A percentile compares a stretch with the other conserved stretches of the same genome.
Conservation (phyloP, 441 rosid species). For the Euphorbia schlechtendalii region DNA sequence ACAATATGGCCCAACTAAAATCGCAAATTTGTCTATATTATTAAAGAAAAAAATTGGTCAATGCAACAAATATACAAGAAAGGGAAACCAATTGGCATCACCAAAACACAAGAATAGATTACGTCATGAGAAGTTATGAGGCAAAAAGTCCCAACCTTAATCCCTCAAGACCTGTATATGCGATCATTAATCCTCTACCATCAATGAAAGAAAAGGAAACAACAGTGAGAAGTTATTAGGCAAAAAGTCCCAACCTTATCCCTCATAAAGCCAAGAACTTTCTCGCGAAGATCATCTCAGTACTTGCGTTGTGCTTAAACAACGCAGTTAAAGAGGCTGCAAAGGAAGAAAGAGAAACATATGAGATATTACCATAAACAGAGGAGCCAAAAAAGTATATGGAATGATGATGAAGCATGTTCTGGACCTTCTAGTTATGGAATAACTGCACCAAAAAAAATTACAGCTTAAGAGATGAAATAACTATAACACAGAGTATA, state of each 20-base stretch:
- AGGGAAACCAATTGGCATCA: too few relatives aligned
- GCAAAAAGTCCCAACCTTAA: too few relatives aligned
- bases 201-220: slow-evolving; percentile 6
- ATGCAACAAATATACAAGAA: too few relatives aligned
- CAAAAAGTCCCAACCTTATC: slow-evolving; percentile 58
- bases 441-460: background rate
- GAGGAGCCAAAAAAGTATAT: background rate
- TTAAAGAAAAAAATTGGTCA: too few relatives aligned
- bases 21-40: too few relatives aligned
- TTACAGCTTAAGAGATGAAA: slow-evolving; percentile 9
- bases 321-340: slow-evolving; percentile 80
- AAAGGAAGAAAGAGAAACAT: slow-evolving; percentile 13
- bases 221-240: background rate
- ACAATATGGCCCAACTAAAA: too few relatives aligned
- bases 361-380: slow-evolving; percentile 9
- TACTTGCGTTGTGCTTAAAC: slow-evolving; percentile 69
- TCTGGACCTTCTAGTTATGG: background rate
- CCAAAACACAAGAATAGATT: too few relatives aligned
- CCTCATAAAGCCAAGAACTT: slow-evolving; percentile 68
- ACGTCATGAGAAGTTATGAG: too few relatives aligned
- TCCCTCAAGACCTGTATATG: slow-evolving; percentile 53
- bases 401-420: background rate
- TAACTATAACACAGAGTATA: background rate
- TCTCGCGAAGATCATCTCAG: slow-evolving; percentile 79
- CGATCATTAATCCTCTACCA: slow-evolving; percentile 9